Base-by-base conservation (phyloP, 2,329 filamentous ascomycete genomes). In the Talaromyces rugulosus region DNA sequence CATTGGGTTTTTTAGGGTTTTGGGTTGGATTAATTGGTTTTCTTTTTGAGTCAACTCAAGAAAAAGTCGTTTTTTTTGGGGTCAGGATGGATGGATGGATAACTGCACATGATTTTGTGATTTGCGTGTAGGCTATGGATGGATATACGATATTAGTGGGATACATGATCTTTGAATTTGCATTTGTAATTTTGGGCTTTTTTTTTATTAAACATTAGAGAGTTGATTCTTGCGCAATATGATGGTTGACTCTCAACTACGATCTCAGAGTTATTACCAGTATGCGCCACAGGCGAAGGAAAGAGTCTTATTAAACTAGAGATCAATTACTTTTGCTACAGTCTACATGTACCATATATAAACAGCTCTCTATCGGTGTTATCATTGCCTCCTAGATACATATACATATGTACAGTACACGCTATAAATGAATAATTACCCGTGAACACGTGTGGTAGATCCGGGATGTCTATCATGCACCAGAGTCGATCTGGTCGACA, bases 401-500 rank as follows among this genome's bases (percentile, higher is more conserved):
- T 23, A 23, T 23, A 23, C 23, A 23, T 23, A 23, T 23, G 23
- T 23, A 23, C 23, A 23, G 23, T 23, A 23, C 23, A 23, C 23
- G 23, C 23, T 23, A 23, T 23, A 23, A 23, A 23, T 23, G 23
- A 23, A 23, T 23, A 23, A 23, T 23, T 23, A 2, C 23, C 23
- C 23, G 23, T 23, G 23, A 23, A 23, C 23, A 23, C 23, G 23
- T 23, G 23, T 23, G 23, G 23, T 23, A 23, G 23, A 23, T 23
- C 23, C 23, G 23, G 23, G 23, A 23, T 23, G 23, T 23, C 23
- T 23, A 23, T 23, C 23, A 23, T 23, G 23, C 23, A 30, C 55
- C 34, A 23, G 55, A 56, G 28, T 56, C 34, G n/a, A 44, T 40
- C 42, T 56, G 55, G 7, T 56, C 34, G 18, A 56, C 34, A 56